Base-by-base conservation (phyloP, 2,329 filamentous ascomycete genomes). In the Zymoseptoria brevis region DNA sequence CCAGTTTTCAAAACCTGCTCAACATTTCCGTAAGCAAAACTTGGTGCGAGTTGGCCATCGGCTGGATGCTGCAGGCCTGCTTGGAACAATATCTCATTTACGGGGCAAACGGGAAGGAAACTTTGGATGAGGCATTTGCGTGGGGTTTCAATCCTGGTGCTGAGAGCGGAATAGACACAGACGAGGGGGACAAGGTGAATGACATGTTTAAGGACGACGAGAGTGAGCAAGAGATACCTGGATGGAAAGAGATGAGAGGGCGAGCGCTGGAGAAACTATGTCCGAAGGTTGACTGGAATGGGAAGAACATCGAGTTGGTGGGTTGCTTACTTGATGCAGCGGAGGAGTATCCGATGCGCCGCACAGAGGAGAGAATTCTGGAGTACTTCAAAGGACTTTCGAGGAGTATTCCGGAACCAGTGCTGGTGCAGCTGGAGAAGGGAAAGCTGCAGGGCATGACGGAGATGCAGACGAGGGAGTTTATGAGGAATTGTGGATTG, bases 351-450 rank as follows among this genome's bases (percentile, higher is more conserved):
- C 74, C 70, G 56, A 69, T 74, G 7, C 63, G 60, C 8, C 64
- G 68, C 3, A 78, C 81, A 41, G 76, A 79, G 51, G 60, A 66
- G 2, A 61, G 64, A 1, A 62, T 82, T 1, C 61, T 77, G 3
- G 68, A 69, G 0, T 79, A 79, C 59, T 62, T 84, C 6, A 63
- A 69, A 0, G 68, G 72, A 26, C 67, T 83, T 11, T 74, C 80
- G 59, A 66, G 72, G 2, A 71, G 69, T 6, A 68, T 80, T 19
- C 68, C 76, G 19, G 70, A 73, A 30, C 82, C 82, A 0, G 71
- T 83, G 19, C 73, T 84, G 1, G 66, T 76, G 1, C 81, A 83
- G 62, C 71, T 84, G 3, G 81, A 83, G 62, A 73, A 73, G 24
- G 79, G 80, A 0, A 69, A 75, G 65, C 66, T 80, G 7, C 66